Evolutionary conservation across 305 asterid species (phyloP), one percentile per base, ranked within the genome.

Genomic region (Fraxinus paxiana): DNA sequence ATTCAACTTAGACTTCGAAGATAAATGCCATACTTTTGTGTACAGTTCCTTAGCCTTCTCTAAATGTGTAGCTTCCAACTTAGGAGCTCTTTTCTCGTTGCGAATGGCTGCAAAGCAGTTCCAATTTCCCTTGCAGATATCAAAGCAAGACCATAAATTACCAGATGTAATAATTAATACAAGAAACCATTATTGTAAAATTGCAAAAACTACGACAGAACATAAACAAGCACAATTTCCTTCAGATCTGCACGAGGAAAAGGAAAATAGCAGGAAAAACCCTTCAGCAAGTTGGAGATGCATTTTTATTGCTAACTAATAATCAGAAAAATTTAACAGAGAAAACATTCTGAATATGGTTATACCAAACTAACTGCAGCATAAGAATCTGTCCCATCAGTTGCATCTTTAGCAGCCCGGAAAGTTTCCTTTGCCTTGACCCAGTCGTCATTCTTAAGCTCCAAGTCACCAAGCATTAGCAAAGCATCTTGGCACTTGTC

Each of bases 371-470:
- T 91, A 87, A 96, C 93, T 75, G 97, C 92, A 84, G 99, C 96
- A 91, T 92, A 96, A 77, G 97, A 92, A 83, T 94, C 99, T 85
- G 90, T 93, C 83, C 92, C 93, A 88, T 85, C 91, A 75, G 91
- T 86, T 63, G 89, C 90, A 77, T 96, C 98, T 87, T 92, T 94
- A n/a, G 98, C 98, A 17, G 85, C 82, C 65, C 98, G 92, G 83
- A 96, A 92, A 77, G 99, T 96, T 88, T 94, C 98, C 87, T 96
- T 96, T 41, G 98, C 99, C 90, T 94, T 96, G 84, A 96, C 98
- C 99, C 99, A 94, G 88, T 96, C 99, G 80, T 96, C 98, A 87
- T 96, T 94, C 90, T 96, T 96, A 80, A 96, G 98, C 88, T 96
- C 99, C 90, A 96, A 87, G 82, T 96, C 98, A 70, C 99, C 99